These are phyloP conservation scores for Fusarium sp. DNA, from an alignment of 2,329 filamentous ascomycete genomes.

Conservation along the genomic window DNA sequence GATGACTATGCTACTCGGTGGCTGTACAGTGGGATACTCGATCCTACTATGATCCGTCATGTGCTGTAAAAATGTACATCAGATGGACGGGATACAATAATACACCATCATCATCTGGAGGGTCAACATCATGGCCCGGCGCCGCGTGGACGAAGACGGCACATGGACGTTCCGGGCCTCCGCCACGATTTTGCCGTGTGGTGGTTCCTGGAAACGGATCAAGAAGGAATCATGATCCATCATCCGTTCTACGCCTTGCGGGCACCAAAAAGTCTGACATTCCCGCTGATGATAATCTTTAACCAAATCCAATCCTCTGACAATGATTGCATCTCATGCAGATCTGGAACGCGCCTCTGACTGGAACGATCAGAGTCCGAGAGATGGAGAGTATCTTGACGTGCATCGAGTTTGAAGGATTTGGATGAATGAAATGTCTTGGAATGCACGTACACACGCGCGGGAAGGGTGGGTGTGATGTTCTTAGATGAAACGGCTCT, in stretches of 20 bases:
- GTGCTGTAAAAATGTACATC: neutral
- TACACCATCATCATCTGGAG: neutral
- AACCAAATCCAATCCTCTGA: neutral
- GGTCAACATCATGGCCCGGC: neutral
- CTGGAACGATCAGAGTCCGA: conserved; percentile 2
- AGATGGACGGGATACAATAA: neutral
- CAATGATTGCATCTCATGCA: conserved; percentile 10
- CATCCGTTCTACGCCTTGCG: conserved; percentile 1
- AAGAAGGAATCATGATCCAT: neutral
- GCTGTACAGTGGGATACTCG: neutral
- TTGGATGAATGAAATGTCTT: neutral
- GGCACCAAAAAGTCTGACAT: conserved; percentile 2
- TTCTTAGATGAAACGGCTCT: conserved; percentile 33
- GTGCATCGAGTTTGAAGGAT: neutral
- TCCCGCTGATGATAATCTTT: neutral
- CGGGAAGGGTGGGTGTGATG: neutral
- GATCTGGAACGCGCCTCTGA: conserved; percentile 4
- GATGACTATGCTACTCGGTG: conserved; percentile 11
- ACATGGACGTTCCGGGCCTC: conserved; percentile 6
- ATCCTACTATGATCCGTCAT: neutral
- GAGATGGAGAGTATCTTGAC: conserved; percentile 4
- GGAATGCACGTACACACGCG: neutral
- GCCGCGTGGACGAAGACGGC: neutral
- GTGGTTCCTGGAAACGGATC: neutral
- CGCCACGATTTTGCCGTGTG: neutral